phyloP scores from a whole-genome alignment of 1,284 basidiomycete genomes.

The Trichosporon ovoides region DNA sequence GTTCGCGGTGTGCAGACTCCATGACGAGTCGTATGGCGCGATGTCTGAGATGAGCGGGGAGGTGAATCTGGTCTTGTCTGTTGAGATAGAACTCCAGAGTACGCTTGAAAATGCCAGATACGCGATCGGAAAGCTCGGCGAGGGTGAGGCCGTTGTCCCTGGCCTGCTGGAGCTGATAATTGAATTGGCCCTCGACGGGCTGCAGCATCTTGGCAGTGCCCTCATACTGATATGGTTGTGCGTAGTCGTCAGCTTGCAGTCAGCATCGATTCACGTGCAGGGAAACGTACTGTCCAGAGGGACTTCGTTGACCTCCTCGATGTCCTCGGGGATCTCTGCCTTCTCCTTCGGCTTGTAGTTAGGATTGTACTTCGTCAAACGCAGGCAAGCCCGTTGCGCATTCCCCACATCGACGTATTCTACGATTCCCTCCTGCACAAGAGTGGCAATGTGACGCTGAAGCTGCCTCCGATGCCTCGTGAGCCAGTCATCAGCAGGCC shows the following conservation, averaged over 20 bases:
- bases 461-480: conserved; percentile 30
- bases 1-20: conserved; percentile 33
- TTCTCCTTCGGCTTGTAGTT: conserved; percentile 16
- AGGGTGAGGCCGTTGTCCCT: conserved; percentile 25
- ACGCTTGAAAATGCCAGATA: conserved; percentile 29
- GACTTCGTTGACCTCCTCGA: conserved; percentile 4
- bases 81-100: conserved; percentile 33
- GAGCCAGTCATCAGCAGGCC: conserved; percentile 15
- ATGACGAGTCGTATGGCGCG: conserved; percentile 27
- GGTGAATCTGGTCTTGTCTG: conserved; percentile 25
- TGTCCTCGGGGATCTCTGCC: background rate
- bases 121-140: conserved; percentile 20
- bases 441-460: conserved; percentile 25
- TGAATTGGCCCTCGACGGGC: conserved; percentile 30
- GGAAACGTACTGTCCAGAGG: conserved; percentile 2
- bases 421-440: conserved; percentile 30
- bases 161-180: conserved; percentile 20
- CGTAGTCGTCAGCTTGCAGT: conserved; percentile 16
- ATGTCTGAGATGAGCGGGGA: conserved; percentile 31
- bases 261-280: background rate
- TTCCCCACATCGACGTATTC: conserved; percentile 36
- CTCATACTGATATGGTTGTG: conserved; percentile 12
- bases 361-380: conserved; percentile 41
- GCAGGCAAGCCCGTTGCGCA: conserved; percentile 28
- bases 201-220: conserved; percentile 16